Percentiles rank a stretch among this genome's conserved stretches.
phyloP scores from a whole-genome alignment of 441 rosid species.

The Adansonia gregorii region DNA sequence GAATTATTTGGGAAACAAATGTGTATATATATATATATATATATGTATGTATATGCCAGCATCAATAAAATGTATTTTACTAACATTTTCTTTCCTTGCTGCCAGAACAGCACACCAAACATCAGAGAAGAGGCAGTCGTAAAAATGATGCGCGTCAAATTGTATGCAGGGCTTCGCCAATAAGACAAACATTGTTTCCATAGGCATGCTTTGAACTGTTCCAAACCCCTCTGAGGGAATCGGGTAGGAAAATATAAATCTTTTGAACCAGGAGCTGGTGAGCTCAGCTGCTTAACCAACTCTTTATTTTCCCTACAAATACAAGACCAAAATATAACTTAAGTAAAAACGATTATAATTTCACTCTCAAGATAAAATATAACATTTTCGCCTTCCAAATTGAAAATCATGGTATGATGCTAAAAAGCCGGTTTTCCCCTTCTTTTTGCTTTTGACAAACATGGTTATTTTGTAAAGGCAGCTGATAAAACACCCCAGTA shows the following conservation, averaged over 20 bases:
- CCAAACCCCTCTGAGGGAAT: constrained; percentile 48
- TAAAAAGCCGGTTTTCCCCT: not conserved
- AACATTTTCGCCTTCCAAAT: not conserved
- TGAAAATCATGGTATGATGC: not conserved
- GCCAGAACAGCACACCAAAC: constrained; percentile 67
- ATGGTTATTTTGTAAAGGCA: not conserved
- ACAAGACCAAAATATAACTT: constrained; percentile 3
- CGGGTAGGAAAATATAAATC: constrained; percentile 52
- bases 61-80: constrained; percentile 23
- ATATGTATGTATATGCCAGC: not conserved
- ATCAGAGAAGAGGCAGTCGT: constrained; percentile 38
- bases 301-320: constrained; percentile 43
- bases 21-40: not conserved
- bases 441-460: not conserved
- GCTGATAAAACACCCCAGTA: not conserved
- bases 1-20: not conserved
- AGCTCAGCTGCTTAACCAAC: constrained; percentile 43
- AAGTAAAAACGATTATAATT: too few species aligned
- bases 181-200: constrained; percentile 75
- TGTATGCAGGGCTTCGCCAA: constrained; percentile 78
- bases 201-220: constrained; percentile 60
- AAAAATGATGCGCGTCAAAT: constrained; percentile 52
- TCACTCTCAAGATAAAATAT: not conserved
- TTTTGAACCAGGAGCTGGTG: constrained; percentile 46
- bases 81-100: constrained; percentile 58